Base-by-base conservation (phyloP, 371 early-diverging fungal species). In the Umbelopsis sp. region DNA sequence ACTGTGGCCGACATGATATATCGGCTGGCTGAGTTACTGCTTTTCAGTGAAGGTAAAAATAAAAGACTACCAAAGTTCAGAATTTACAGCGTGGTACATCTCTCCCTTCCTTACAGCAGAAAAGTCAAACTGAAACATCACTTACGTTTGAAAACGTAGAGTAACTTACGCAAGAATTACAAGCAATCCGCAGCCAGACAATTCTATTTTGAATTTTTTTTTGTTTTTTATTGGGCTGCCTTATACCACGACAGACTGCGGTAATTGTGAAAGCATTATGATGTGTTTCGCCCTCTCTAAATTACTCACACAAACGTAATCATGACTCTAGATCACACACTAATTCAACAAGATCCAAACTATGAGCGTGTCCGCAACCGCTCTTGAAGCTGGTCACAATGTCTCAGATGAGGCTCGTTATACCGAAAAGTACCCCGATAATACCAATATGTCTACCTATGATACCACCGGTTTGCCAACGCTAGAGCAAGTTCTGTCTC, bases 401-500 rank as follows among this genome's bases (percentile, higher is more conserved):
- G 57, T 57, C 57, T 57, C 57, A 57, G 57, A 57, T 57, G 48
- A 48, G 32, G 11, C 3, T 29, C 18, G 16, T 29, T 29, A 35
- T 32, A 10, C 6, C 29, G 35, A 35, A 57, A 57, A 57, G 57
- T 37, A 6, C 29, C 29, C 57, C 29, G 57, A 48, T n/a, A 48
- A 48, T 48, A 48, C 48, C 16, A 41, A 41, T 41, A 9, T 25
- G 24, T 10, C 57, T 14, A 4, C 5, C 4, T 57, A 66, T n/a
- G 62, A 63, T 35, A 63, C 64, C 22, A 64, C 64, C 18, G 46
- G 45, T 22, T 70, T 82, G 37, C 84, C 84, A 18, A 78, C 72
- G 11, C 68, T 84, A 44, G 72, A 79, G 67, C 78, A 80, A 57
- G 80, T 84, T 14, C 74, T 84, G 0, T 65, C 74, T 37, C 77